A percentile compares a stretch with the other conserved stretches of the same genome.
Evolutionary conservation across 306 rosid species (phyloP).

Genomic region (Luffa aegyptiaca): DNA sequence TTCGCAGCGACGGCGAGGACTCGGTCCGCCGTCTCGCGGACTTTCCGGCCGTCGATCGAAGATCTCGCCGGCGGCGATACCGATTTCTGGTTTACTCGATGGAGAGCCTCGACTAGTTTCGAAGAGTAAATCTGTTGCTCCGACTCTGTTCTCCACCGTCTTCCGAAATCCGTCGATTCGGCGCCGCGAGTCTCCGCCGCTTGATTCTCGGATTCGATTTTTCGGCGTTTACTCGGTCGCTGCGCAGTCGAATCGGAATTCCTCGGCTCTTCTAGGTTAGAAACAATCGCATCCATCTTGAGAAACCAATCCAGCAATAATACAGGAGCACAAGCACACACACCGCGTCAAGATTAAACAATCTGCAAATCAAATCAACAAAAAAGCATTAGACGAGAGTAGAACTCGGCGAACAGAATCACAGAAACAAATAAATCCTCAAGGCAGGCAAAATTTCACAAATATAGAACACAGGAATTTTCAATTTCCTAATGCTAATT

Average conservation of each 20-base stretch:
- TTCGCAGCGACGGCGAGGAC: slow-evolving; percentile 60
- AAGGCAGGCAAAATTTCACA: background rate
- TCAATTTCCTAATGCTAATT: background rate
- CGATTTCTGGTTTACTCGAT: slow-evolving; percentile 24
- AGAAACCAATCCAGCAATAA: background rate
- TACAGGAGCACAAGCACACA: background rate
- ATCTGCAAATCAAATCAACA: background rate
- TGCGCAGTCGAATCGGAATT: background rate
- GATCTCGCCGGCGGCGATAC: slow-evolving; percentile 6
- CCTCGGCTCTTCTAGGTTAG: background rate
- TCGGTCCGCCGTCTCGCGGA: slow-evolving; percentile 62
- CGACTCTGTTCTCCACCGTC: slow-evolving; percentile 57
- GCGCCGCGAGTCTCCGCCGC: background rate
- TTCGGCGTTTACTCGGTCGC: slow-evolving; percentile 34
- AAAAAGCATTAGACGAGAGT: background rate
- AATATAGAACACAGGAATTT: background rate
- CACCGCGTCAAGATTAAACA: background rate
- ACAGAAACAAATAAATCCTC: background rate
- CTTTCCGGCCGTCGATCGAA: slow-evolving; percentile 10
- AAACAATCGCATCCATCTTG: background rate
- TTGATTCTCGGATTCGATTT: slow-evolving; percentile 16
- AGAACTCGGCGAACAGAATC: background rate
- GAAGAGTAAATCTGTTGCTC: slow-evolving; percentile 62
- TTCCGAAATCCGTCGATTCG: background rate
- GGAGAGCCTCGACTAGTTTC: slow-evolving; percentile 50